phyloP scores from a whole-genome alignment of 2,329 filamentous ascomycete species.

The Grosmannia huntii region DNA sequence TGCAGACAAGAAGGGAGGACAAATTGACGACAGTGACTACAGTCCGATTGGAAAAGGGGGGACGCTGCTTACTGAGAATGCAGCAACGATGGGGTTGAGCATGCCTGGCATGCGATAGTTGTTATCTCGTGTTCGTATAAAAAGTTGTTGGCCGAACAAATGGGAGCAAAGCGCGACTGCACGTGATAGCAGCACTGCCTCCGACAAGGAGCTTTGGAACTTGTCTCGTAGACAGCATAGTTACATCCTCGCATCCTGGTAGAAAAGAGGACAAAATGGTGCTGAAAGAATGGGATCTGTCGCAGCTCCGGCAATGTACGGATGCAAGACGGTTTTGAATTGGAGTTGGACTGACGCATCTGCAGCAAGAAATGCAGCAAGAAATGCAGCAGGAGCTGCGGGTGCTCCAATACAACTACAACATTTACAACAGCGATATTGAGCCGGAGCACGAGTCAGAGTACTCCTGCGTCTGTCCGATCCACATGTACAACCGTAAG shows the following conservation, averaged over 20 bases:
- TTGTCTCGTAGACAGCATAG: not conserved
- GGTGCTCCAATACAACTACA: conserved; percentile 23
- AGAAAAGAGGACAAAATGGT: not conserved
- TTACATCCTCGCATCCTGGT: not conserved
- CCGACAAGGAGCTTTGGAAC: too few species aligned
- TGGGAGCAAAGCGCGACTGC: too few species aligned
- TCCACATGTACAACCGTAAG: conserved; percentile 24
- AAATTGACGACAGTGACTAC: too few species aligned
- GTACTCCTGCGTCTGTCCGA: conserved; percentile 24
- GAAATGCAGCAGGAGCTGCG: conserved; percentile 29
- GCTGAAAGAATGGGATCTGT: not conserved
- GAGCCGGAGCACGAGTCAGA: conserved; percentile 32
- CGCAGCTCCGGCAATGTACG: not conserved
- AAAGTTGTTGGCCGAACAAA: too few species aligned
- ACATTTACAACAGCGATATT: conserved; percentile 31
- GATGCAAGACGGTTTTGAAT: not conserved
- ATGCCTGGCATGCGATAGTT: too few species aligned
- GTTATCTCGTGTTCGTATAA: too few species aligned
- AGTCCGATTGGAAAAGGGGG: too few species aligned
- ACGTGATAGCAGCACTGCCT: too few species aligned
- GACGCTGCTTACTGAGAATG: too few species aligned
- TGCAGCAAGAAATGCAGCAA: conserved; percentile 27
- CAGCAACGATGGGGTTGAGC: too few species aligned
- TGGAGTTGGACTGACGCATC: not conserved
- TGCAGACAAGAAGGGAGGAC: too few species aligned